A percentile compares a stretch with the other conserved stretches of the same genome.
These are phyloP conservation scores for Talaromyces nanjingensis DNA, from an alignment of 495 filamentous ascomycete species.

Conservation along the genomic window DNA sequence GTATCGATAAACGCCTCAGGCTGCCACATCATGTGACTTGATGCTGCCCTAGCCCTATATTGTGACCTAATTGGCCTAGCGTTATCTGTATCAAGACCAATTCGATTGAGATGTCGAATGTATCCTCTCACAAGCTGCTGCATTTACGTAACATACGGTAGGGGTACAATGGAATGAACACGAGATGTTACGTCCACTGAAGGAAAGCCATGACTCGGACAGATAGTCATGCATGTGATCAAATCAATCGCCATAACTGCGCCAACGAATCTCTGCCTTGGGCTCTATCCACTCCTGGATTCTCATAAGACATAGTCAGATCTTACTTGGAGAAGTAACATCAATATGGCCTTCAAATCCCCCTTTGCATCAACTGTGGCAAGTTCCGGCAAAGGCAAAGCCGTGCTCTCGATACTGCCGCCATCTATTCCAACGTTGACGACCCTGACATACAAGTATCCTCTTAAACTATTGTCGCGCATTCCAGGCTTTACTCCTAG, in stretches of 20 bases:
- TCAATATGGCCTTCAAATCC: constrained; percentile 34
- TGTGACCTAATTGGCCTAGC: neutral
- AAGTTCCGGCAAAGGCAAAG: constrained; percentile 66
- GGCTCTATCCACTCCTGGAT: neutral
- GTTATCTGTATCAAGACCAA: constrained; percentile 1
- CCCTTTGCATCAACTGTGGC: constrained; percentile 67
- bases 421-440: constrained; percentile 64
- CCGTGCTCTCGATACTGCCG: constrained; percentile 66
- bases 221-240: neutral
- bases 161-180: neutral
- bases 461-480: constrained; percentile 82
- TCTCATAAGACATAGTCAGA: neutral
- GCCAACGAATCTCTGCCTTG: neutral
- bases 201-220: neutral
- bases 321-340: neutral
- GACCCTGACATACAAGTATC: constrained; percentile 81
- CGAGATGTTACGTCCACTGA: neutral
- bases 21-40: neutral
- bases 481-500: constrained; percentile 37
- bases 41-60: neutral
- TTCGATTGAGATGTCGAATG: neutral
- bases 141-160: neutral
- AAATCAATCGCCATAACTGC: neutral
- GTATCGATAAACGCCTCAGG: constrained; percentile 1
- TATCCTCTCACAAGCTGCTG: neutral